Evolutionary conservation across 768 basidiomycete species (phyloP).

Genomic region (Mycena filopes): DNA sequence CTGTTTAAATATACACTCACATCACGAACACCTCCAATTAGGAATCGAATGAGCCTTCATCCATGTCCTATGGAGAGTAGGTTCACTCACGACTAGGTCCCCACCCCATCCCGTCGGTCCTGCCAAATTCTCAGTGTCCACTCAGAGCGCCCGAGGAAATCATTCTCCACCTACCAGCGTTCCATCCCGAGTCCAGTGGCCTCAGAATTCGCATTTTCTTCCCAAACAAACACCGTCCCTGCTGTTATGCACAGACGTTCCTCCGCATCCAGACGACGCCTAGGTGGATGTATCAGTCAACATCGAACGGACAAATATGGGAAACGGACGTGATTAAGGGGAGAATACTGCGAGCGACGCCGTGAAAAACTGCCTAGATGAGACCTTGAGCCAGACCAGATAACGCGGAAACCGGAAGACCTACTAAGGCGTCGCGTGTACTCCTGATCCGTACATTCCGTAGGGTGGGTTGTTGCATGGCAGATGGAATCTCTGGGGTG

Average conservation of each 20-base stretch:
- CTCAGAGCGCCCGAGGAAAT: neutral
- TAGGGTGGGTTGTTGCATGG: constrained; percentile 82
- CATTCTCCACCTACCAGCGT: constrained; percentile 32
- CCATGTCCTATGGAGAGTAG: constrained; percentile 31
- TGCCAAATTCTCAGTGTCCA: neutral
- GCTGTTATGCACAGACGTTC: constrained; percentile 78
- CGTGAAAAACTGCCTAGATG: constrained; percentile 86
- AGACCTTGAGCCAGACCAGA: too few relatives aligned
- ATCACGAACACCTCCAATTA: constrained; percentile 61
- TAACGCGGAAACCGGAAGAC: too few relatives aligned
- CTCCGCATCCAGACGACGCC: constrained; percentile 81
- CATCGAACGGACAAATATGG: neutral
- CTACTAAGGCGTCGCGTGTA: constrained; percentile 81
- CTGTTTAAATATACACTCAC: constrained; percentile 45
- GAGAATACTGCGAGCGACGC: constrained; percentile 72
- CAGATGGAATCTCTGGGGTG: constrained; percentile 24
- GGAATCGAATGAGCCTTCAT: constrained; percentile 20
- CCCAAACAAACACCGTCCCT: constrained; percentile 90
- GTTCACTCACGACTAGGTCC: constrained; percentile 79
- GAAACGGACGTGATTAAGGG: constrained; percentile 70
- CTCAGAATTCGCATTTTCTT: constrained; percentile 87
- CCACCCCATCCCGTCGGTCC: constrained; percentile 82
- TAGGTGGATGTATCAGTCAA: neutral
- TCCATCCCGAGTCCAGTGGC: constrained; percentile 88
- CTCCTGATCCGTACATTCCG: constrained; percentile 81